Percentiles rank a stretch among this genome's conserved stretches.
phyloP scores from a whole-genome alignment of 768 basidiomycete species.

The Rhodotorula taiwanensis region DNA sequence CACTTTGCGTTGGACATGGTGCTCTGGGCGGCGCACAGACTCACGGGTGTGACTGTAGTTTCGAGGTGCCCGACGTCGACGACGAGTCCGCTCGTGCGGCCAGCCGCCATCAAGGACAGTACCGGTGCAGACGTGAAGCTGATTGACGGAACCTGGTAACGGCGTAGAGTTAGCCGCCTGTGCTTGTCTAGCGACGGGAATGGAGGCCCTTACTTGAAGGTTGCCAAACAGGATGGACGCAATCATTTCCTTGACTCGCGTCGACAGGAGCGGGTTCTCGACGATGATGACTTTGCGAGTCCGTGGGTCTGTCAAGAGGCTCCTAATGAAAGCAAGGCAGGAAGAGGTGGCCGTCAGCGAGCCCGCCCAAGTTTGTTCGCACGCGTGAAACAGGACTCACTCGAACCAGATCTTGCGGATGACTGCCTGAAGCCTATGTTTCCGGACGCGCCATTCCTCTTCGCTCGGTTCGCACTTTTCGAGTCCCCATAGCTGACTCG shows the following conservation, averaged over 20 bases:
- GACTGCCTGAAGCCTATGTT: constrained; percentile 23
- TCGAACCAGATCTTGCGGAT: constrained; percentile 30
- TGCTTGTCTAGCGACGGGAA: constrained; percentile 5
- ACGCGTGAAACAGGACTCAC: constrained; percentile 15
- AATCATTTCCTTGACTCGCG: constrained; percentile 79
- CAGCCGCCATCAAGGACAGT: constrained; percentile 73
- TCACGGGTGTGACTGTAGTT: constrained; percentile 75
- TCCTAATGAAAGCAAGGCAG: constrained; percentile 16
- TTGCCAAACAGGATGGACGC: constrained; percentile 83
- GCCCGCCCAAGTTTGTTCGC: neutral
- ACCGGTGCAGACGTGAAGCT: constrained; percentile 87
- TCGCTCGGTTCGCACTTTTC: constrained; percentile 40
- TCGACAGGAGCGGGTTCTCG: constrained; percentile 79
- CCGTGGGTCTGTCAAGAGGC: constrained; percentile 83
- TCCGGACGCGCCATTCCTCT: constrained; percentile 40
- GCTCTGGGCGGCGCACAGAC: constrained; percentile 40
- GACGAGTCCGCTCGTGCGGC: constrained; percentile 86
- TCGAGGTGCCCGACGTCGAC: constrained; percentile 89
- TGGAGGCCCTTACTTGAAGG: constrained; percentile 56
- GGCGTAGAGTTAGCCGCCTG: neutral
- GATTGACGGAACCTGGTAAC: constrained; percentile 73
- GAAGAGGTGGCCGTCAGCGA: neutral
- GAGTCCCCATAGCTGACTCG: constrained; percentile 41
- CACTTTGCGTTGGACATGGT: no score
- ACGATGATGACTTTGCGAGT: constrained; percentile 87